Evolutionary conservation across 768 basidiomycete species (phyloP).

Genomic region (Xanthoconium stramineum): DNA sequence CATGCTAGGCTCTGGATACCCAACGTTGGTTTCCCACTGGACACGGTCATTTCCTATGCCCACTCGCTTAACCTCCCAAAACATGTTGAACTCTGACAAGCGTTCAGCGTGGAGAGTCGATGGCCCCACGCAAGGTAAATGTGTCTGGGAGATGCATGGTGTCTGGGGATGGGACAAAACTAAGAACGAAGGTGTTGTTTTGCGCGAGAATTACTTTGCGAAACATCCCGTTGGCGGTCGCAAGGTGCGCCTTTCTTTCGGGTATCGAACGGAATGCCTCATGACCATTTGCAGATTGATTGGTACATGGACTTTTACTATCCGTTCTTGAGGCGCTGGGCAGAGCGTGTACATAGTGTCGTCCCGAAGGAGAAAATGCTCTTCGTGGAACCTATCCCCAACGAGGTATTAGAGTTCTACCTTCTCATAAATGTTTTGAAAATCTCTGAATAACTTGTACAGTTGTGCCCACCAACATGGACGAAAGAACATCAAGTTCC

Average conservation of each 20-base stretch:
- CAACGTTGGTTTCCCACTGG: constrained; percentile 77
- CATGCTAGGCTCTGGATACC: constrained; percentile 85
- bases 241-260: constrained; percentile 41
- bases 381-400: constrained; percentile 87
- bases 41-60: constrained; percentile 88
- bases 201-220: constrained; percentile 83
- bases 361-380: constrained; percentile 54
- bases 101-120: constrained; percentile 68
- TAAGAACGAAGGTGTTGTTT: constrained; percentile 64
- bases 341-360: constrained; percentile 49
- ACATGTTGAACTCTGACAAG: constrained; percentile 57
- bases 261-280: not conserved
- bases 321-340: constrained; percentile 72
- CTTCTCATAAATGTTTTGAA: not conserved
- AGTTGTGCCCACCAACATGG: constrained; percentile 84
- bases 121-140: constrained; percentile 69
- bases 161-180: constrained; percentile 86
- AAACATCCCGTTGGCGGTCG: constrained; percentile 61
- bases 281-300: constrained; percentile 51
- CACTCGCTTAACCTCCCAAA: constrained; percentile 58
- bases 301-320: constrained; percentile 88
- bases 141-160: constrained; percentile 88
- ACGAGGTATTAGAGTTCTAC: constrained; percentile 59
- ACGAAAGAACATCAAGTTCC: constrained; percentile 57
- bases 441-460: constrained; percentile 3